Percentiles rank a stretch among this genome's conserved stretches.
Conservation (phyloP, 208 protist genomes). For the Polymyxa betae region DNA sequence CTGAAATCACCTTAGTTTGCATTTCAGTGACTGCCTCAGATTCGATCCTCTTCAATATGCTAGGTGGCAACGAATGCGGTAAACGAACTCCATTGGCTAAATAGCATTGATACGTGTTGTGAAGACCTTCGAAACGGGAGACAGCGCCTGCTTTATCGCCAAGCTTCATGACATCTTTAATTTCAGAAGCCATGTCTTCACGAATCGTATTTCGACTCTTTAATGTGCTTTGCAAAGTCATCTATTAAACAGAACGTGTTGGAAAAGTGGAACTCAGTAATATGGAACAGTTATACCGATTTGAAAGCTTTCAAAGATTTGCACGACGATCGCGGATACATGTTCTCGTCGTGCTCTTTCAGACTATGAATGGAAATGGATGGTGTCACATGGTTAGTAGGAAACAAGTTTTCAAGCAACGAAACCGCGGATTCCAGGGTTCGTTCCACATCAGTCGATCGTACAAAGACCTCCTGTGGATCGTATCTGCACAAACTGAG, state of each 20-base stretch:
- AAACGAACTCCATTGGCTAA: background rate
- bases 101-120: conserved; percentile 30
- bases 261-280: background rate
- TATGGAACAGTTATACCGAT: conserved; percentile 21
- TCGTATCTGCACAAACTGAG: background rate
- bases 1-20: conserved; percentile 16
- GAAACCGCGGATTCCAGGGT: conserved; percentile 37
- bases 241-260: too few species aligned
- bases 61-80: background rate
- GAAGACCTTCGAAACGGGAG: background rate
- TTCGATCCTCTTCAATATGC: background rate
- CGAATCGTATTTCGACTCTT: background rate
- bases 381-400: background rate
- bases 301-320: background rate
- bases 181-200: background rate
- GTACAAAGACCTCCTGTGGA: conserved; percentile 7
- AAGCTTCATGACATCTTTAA: background rate
- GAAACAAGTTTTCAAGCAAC: conserved; percentile 5
- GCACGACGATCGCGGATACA: conserved; percentile 45
- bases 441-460: conserved; percentile 37
- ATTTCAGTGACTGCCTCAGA: background rate
- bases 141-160: background rate
- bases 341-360: conserved; percentile 41
- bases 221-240: background rate
- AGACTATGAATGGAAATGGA: background rate